Conservation (phyloP, 2,329 filamentous ascomycete species). For the Colletotrichum sp. region DNA sequence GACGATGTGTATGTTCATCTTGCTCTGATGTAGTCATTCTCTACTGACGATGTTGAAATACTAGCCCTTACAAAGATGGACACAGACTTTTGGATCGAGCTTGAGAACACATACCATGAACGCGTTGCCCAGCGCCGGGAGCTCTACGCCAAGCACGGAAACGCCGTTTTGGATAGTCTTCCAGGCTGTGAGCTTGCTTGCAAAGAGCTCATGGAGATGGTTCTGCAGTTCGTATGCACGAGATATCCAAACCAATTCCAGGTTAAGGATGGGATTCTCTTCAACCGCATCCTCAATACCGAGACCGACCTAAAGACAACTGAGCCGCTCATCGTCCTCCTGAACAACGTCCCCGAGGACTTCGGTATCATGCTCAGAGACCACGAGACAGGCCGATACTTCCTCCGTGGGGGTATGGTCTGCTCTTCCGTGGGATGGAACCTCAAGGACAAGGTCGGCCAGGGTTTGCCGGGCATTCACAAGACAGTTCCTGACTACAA, state of each 20-base stretch:
- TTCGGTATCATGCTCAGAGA: slow-evolving; percentile 80
- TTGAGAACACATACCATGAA: slow-evolving; percentile 73
- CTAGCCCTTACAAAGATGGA: slow-evolving; percentile 80
- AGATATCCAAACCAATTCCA: slow-evolving; percentile 80
- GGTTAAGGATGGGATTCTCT: slow-evolving; percentile 62
- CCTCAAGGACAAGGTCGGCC: slow-evolving; percentile 73
- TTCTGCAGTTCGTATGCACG: slow-evolving; percentile 76
- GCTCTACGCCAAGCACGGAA: slow-evolving; percentile 68
- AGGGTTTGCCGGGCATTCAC: slow-evolving; percentile 75
- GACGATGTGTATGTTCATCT: slow-evolving; percentile 76
- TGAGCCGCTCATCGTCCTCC: slow-evolving; percentile 71
- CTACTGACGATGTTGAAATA: slow-evolving; percentile 7
- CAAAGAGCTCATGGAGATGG: slow-evolving; percentile 90
- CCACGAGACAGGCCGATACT: slow-evolving; percentile 73
- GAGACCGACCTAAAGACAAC: slow-evolving; percentile 64
- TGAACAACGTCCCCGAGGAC: slow-evolving; percentile 84
- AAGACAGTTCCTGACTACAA: slow-evolving; percentile 79
- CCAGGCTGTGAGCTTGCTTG: slow-evolving; percentile 80
- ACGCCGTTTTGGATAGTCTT: slow-evolving; percentile 67
- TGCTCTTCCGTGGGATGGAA: slow-evolving; percentile 86
- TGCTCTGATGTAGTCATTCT: fast-evolving
- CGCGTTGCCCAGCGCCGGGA: slow-evolving; percentile 72
- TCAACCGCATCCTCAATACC: slow-evolving; percentile 72
- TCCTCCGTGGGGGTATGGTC: slow-evolving; percentile 76
- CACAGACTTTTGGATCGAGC: slow-evolving; percentile 86